These are phyloP conservation scores for Penicillium roqueforti DNA, from an alignment of 495 filamentous ascomycete genomes.

Conservation along the genomic window DNA sequence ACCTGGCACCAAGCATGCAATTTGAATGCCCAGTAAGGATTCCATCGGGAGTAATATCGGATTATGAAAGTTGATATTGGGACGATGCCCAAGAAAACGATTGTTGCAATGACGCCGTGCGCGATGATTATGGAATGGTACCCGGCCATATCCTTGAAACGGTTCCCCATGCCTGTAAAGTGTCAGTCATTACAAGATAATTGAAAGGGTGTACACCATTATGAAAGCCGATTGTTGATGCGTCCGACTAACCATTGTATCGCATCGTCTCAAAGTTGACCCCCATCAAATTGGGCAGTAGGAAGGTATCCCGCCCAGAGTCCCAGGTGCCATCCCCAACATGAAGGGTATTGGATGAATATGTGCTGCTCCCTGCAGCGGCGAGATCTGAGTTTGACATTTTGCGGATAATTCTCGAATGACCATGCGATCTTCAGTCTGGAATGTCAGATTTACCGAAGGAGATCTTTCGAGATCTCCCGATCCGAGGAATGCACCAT, in stretches of 20 bases:
- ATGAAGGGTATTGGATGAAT: constrained; percentile 74
- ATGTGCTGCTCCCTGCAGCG: constrained; percentile 75
- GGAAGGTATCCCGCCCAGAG: constrained; percentile 73
- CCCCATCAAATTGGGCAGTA: constrained; percentile 80
- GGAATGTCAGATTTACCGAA: constrained; percentile 35
- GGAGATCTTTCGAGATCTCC: constrained; percentile 50
- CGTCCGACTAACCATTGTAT: constrained; percentile 72
- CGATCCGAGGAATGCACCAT: constrained; percentile 48
- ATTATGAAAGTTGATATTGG: constrained; percentile 73
- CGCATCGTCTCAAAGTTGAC: constrained; percentile 91
- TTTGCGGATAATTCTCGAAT: constrained; percentile 3
- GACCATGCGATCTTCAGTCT: constrained; percentile 19
- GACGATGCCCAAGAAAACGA: constrained; percentile 82
- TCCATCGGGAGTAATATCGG: constrained; percentile 64
- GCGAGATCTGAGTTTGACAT: constrained; percentile 56
- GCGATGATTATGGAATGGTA: constrained; percentile 78
- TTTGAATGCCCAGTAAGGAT: constrained; percentile 63
- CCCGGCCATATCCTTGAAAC: constrained; percentile 67
- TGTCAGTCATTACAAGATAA: constrained; percentile 2
- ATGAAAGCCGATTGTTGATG: background rate
- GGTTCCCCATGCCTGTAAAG: constrained; percentile 80
- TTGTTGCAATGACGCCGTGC: constrained; percentile 80
- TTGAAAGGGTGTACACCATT: background rate
- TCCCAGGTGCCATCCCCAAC: constrained; percentile 96
- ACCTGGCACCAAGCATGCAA: constrained; percentile 85